Percentiles rank a stretch among this genome's conserved stretches.
These are phyloP conservation scores for Globisporangium nagaii DNA, from an alignment of 352 stramenopile genomes.

Conservation along the genomic window DNA sequence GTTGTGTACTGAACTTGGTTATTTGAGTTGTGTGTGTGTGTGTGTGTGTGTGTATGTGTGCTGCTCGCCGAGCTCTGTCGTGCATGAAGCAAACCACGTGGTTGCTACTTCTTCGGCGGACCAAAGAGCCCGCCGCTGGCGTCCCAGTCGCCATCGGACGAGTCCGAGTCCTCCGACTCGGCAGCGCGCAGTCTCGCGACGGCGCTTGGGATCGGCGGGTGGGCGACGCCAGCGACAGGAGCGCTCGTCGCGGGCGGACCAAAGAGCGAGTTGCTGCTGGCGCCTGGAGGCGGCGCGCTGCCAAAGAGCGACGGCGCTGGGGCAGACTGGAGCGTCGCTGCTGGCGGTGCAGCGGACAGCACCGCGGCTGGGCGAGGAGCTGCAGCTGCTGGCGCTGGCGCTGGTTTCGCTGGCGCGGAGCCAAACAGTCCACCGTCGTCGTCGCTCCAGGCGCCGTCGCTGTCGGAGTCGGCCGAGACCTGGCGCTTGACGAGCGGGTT, in stretches of 20 bases:
- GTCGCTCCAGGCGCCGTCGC: constrained; percentile 58
- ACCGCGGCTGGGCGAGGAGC: constrained; percentile 10
- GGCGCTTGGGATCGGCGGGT: constrained; percentile 44
- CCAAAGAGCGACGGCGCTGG: constrained; percentile 21
- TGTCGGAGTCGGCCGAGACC: constrained; percentile 40
- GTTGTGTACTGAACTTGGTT: too few species aligned
- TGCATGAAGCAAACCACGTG: not conserved
- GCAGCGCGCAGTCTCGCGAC: constrained; percentile 39
- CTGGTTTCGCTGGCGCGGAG: constrained; percentile 21
- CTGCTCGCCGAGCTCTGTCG: too few species aligned
- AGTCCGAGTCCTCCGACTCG: constrained; percentile 36
- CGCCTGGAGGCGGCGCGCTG: not conserved
- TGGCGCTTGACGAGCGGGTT: constrained; percentile 39
- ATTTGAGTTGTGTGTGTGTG: too few species aligned
- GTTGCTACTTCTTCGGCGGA: constrained; percentile 9
- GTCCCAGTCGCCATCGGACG: constrained; percentile 52
- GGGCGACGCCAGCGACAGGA: constrained; percentile 15
- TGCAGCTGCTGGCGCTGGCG: constrained; percentile 12
- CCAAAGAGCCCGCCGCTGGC: constrained; percentile 65
- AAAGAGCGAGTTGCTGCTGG: constrained; percentile 15
- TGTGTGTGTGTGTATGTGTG: too few species aligned
- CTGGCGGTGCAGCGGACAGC: constrained; percentile 4
- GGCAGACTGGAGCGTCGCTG: not conserved
- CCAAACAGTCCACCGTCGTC: constrained; percentile 52
- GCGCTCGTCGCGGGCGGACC: constrained; percentile 13